Base-by-base conservation (phyloP, 2,329 filamentous ascomycete species). In the Fusarium gaditjirri region DNA sequence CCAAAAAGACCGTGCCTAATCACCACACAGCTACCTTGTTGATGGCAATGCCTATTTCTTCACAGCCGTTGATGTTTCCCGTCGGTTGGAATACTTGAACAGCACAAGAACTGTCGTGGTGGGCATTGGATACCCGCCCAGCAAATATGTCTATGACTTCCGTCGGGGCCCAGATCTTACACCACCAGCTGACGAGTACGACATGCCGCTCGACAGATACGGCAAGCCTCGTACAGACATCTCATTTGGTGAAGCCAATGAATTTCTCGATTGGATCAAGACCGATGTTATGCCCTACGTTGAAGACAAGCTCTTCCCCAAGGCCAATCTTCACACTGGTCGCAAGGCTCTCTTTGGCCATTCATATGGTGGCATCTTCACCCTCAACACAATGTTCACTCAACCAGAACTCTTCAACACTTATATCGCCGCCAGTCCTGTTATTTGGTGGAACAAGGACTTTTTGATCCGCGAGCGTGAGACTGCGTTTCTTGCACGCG, bases 281-380 rank as follows among this genome's bases (percentile, higher is more conserved):
- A 77, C 78, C 3, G 77, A 80, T 6, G 77, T 86, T 6, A 81
- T 81, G 56, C 77, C 82, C 1, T 78, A 81, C 66, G 63, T 80
- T 12, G 70, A 79, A 27, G 41, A 63, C 5, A 70, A 54, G 14
- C 71, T 80, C 14, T 79, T 80, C 62, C 67, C 75, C 7, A 53
- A 75, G 41, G 44, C 75, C 21, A 31, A 77, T 66, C 31, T 84
- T 78, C 61, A 78, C 73, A 78, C 81, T 21, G 74, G 77, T 4
- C 80, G 80, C 29, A 83, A 83, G 53, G 86, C 83, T 1, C 76
- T 87, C 2, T 86, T 82, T 43, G 86, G 85, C 0, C 85, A 87
- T 62, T 87, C 85, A 0, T 86, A 85, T 31, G 85, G 84, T 5
- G 86, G 84, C 0, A 76, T 87, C 2, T 87, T 87, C 50, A 77